A percentile compares a stretch with the other conserved stretches of the same genome.
These are phyloP conservation scores for Cornus suecica DNA, from an alignment of 148 eudicot species.

Conservation along the genomic window DNA sequence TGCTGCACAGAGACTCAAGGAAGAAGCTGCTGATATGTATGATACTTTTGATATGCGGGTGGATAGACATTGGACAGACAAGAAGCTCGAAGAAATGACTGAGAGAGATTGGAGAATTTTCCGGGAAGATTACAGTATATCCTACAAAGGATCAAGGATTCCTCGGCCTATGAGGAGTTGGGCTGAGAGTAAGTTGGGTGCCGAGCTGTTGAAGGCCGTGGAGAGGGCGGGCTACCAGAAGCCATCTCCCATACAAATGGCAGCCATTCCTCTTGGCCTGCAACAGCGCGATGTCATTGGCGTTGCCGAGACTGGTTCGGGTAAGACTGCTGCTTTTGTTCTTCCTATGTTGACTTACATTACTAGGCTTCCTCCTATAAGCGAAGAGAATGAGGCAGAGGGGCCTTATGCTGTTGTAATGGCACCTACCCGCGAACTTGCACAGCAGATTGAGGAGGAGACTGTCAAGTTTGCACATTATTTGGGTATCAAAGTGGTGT, in stretches of 20 bases:
- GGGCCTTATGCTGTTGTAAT: constrained; percentile 76
- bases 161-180: constrained; percentile 65
- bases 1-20: constrained; percentile 41
- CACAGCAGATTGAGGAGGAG: constrained; percentile 62
- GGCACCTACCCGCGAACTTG: constrained; percentile 69
- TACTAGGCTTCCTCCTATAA: constrained; percentile 52
- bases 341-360: constrained; percentile 64
- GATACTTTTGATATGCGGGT: constrained; percentile 54
- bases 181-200: constrained; percentile 53
- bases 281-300: constrained; percentile 65
- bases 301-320: constrained; percentile 61
- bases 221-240: constrained; percentile 57
- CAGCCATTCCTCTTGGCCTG: constrained; percentile 60
- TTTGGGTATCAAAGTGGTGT: constrained; percentile 59
- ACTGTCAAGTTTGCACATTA: constrained; percentile 61
- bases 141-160: constrained; percentile 56
- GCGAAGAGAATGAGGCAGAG: constrained; percentile 60
- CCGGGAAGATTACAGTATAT: constrained; percentile 61
- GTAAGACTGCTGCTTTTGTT: constrained; percentile 68
- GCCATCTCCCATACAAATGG: constrained; percentile 65
- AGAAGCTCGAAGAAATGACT: constrained; percentile 59
- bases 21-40: constrained; percentile 47
- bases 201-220: constrained; percentile 59
- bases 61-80: constrained; percentile 62
- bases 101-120: constrained; percentile 71